Percentiles rank a stretch among this genome's conserved stretches.
These are phyloP conservation scores for Rhizoclosmatium globosum DNA, from an alignment of 192 early-diverging fungal genomes.

Conservation along the genomic window DNA sequence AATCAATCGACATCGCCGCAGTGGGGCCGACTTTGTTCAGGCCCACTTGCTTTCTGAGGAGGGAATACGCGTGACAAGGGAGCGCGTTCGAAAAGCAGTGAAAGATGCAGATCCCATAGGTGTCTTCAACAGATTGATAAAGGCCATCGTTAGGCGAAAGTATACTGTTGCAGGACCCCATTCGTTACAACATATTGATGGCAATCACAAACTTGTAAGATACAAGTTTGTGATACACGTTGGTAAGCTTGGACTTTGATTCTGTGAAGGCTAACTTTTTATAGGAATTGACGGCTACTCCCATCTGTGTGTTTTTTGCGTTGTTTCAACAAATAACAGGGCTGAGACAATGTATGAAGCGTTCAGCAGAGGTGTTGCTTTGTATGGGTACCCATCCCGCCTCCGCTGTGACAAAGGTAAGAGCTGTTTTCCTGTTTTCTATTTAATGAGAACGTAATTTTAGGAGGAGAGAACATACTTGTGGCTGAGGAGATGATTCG, in stretches of 20 bases:
- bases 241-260: not conserved
- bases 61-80: not conserved
- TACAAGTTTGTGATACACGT: constrained; percentile 3
- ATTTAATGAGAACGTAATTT: not conserved
- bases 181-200: constrained; percentile 2
- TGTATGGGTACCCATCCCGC: not conserved
- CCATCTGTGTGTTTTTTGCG: not conserved
- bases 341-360: not conserved
- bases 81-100: not conserved
- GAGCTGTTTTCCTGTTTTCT: not conserved
- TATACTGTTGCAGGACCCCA: not conserved
- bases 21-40: not conserved
- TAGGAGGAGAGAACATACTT: constrained; percentile 5
- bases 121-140: not conserved
- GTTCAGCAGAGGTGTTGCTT: not conserved
- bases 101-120: not conserved
- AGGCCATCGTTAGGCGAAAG: not conserved
- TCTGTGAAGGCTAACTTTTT: not conserved
- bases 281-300: constrained; percentile 3
- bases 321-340: not conserved
- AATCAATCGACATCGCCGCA: not conserved
- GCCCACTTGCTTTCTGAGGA: not conserved
- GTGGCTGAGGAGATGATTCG: not conserved
- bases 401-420: not conserved
- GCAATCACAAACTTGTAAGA: not conserved